phyloP scores from a whole-genome alignment of 2,329 filamentous ascomycete genomes.

The Cladorrhinum sp. region DNA sequence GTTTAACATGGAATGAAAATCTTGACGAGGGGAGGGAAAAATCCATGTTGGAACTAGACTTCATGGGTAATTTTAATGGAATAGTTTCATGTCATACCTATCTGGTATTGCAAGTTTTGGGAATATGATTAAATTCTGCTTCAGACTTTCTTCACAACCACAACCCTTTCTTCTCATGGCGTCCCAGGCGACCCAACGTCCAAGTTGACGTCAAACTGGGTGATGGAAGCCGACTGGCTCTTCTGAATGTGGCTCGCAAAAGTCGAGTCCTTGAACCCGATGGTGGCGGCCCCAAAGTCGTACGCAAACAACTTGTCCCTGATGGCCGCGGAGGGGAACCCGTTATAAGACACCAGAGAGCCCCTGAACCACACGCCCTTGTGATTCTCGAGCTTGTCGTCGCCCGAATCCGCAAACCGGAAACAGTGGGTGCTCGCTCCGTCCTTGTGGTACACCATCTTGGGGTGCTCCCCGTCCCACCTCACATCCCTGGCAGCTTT shows the following conservation, averaged over 20 bases:
- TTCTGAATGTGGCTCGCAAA: constrained; percentile 22
- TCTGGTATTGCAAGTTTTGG: background rate
- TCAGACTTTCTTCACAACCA: background rate
- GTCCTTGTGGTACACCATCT: constrained; percentile 41
- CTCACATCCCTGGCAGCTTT: constrained; percentile 26
- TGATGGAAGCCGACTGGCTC: constrained; percentile 21
- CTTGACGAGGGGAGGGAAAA: constrained; percentile 26
- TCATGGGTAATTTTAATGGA: constrained; percentile 48
- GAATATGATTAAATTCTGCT: no score
- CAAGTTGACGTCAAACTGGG: constrained; percentile 24
- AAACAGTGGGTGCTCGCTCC: constrained; percentile 35
- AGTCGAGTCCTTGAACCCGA: constrained; percentile 26
- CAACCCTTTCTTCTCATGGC: constrained; percentile 11
- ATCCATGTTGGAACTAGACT: constrained; percentile 42
- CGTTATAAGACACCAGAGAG: constrained; percentile 32
- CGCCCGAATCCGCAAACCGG: constrained; percentile 31
- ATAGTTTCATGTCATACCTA: no score
- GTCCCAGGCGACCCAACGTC: constrained; percentile 26
- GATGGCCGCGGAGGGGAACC: constrained; percentile 28
- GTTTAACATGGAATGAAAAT: constrained; percentile 29
- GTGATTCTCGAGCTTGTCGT: constrained; percentile 34
- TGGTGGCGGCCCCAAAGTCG: constrained; percentile 28
- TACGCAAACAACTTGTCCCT: constrained; percentile 26
- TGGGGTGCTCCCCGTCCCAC: constrained; percentile 34
- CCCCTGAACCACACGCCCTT: constrained; percentile 36